These are phyloP conservation scores for Diaporthe australafricana DNA, from an alignment of 2,329 filamentous ascomycete genomes.

Conservation along the genomic window DNA sequence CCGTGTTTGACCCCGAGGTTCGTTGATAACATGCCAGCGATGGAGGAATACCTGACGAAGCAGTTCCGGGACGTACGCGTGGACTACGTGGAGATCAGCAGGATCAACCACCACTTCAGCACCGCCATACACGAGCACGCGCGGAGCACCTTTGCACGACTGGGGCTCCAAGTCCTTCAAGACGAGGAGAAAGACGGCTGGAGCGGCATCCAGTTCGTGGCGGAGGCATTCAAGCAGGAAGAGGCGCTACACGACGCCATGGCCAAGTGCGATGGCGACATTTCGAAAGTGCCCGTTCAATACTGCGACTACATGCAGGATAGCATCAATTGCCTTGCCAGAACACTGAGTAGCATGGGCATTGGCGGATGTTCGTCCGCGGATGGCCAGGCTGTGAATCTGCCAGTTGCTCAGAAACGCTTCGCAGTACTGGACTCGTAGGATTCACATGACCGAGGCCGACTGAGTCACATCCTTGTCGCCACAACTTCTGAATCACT, in stretches of 20 bases:
- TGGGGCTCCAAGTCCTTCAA: background rate
- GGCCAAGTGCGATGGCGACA: background rate
- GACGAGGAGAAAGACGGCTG: background rate
- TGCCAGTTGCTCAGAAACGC: background rate
- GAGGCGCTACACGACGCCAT: background rate
- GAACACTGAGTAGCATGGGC: background rate
- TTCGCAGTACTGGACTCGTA: background rate
- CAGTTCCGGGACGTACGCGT: background rate
- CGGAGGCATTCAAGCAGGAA: background rate
- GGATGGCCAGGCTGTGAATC: background rate
- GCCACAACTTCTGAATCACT: too few species aligned
- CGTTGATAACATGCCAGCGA: background rate
- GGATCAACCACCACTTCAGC: background rate
- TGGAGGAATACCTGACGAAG: background rate
- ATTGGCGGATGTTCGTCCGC: background rate
- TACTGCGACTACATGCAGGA: conserved; percentile 5
- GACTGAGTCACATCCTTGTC: too few species aligned
- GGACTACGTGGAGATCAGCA: background rate
- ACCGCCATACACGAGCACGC: background rate
- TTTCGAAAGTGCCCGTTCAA: background rate
- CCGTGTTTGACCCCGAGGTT: background rate
- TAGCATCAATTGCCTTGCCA: background rate
- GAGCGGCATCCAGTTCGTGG: background rate
- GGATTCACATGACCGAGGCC: background rate
- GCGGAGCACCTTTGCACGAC: rapidly evolving